A percentile compares a stretch with the other conserved stretches of the same genome.
Conservation (phyloP, 805 yeast species). For the Ogataea methanolica region DNA sequence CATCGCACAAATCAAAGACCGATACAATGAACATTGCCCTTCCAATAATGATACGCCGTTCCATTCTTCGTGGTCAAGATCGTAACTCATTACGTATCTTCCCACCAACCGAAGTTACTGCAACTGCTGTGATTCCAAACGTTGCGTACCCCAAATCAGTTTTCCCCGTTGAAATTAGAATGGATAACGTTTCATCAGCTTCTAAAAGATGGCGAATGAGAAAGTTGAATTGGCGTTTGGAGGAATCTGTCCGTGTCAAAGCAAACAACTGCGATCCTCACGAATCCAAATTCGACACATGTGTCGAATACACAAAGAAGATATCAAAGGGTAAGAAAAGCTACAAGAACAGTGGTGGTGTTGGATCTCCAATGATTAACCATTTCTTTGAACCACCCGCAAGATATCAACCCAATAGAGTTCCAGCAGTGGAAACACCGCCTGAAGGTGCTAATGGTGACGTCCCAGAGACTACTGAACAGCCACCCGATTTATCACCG, state of each 20-base stretch:
- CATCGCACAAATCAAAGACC: constrained; percentile 15
- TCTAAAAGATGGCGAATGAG: constrained; percentile 88
- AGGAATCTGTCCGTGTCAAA: constrained; percentile 68
- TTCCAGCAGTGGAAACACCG: not conserved
- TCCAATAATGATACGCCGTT: constrained; percentile 72
- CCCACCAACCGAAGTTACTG: constrained; percentile 91
- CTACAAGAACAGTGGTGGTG: constrained; percentile 27
- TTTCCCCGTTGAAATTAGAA: constrained; percentile 75
- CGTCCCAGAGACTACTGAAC: not conserved
- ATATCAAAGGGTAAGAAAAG: constrained; percentile 20
- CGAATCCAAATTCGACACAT: constrained; percentile 39
- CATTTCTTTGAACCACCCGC: constrained; percentile 25
- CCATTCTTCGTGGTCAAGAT: constrained; percentile 77
- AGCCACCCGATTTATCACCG: constrained; percentile 18
- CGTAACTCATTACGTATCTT: constrained; percentile 84
- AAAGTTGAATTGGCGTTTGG: constrained; percentile 82
- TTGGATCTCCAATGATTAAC: constrained; percentile 21
- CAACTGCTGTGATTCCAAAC: constrained; percentile 82
- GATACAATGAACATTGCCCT: constrained; percentile 41
- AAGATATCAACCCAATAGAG: constrained; percentile 4
- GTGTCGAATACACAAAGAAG: constrained; percentile 38
- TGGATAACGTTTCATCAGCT: constrained; percentile 63
- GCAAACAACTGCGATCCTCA: constrained; percentile 58
- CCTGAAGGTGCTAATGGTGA: not conserved
- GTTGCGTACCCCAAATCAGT: constrained; percentile 85